Percentiles rank a stretch among this genome's conserved stretches.
These are phyloP conservation scores for Pseudozyma thailandica DNA, from an alignment of 1,284 basidiomycete species.

Conservation along the genomic window DNA sequence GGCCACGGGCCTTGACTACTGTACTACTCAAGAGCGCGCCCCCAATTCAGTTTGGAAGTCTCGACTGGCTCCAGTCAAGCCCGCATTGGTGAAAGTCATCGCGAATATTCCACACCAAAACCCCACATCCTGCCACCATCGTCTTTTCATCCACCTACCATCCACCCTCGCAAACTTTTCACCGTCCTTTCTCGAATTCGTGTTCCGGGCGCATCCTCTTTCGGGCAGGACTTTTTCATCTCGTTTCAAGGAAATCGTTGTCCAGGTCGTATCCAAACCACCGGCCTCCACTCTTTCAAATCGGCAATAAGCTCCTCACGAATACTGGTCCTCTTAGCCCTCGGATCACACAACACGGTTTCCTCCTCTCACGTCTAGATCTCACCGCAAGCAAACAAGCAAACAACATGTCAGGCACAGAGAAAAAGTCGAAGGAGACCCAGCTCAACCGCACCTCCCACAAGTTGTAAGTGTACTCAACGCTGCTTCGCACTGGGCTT, in stretches of 20 bases:
- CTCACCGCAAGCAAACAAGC: not conserved
- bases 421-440: slow-evolving; percentile 48
- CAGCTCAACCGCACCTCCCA: slow-evolving; percentile 38
- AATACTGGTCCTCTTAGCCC: too few species aligned
- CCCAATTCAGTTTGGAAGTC: not conserved
- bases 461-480: slow-evolving; percentile 24
- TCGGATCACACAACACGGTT: too few species aligned
- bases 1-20: slow-evolving; percentile 20
- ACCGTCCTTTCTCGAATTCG: slow-evolving; percentile 4
- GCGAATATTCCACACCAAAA: slow-evolving; percentile 22
- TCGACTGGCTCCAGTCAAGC: not conserved
- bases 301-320: not conserved
- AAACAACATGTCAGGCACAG: slow-evolving; percentile 30
- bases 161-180: slow-evolving; percentile 3
- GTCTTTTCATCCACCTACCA: slow-evolving; percentile 12
- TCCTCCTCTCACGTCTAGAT: not conserved
- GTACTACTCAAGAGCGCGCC: slow-evolving; percentile 1
- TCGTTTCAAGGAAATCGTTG: not conserved
- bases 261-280: not conserved
- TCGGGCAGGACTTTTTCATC: not conserved
- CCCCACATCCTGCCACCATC: slow-evolving; percentile 3
- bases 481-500: not conserved
- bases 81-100: slow-evolving; percentile 22
- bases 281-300: not conserved
- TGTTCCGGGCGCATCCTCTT: not conserved